Base-by-base conservation (phyloP, 805 yeast species). In the Blastobotrys attinorum region DNA sequence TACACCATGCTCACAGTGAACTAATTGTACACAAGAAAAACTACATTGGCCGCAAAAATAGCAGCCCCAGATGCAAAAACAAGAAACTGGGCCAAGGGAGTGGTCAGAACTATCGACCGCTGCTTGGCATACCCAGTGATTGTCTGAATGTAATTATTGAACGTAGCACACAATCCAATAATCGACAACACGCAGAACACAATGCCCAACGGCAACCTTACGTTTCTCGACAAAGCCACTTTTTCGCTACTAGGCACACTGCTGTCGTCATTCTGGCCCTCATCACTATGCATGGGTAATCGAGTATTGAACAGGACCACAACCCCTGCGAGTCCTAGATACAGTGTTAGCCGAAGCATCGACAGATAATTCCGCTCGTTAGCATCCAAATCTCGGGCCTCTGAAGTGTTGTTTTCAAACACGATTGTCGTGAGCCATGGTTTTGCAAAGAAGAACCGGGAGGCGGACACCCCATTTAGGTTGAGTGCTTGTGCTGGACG, bases 341-440 rank as follows among this genome's bases (percentile, higher is more conserved):
- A 43, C 22, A 58, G 23, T 2, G 60, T 46, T 22, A 50, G 27
- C 11, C 53, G 44, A 8, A 54, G 21, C 37, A 50, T 45, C 2
- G 57, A 39, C 34, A 60, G 48, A 36, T 52, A 57, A 44, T 58
- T 61, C 29, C 63, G 54, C 47, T 61, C 65, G 33, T 46, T 47
- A 7, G 59, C 62, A 20, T 52, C 51, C 39, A 58, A 42, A 45
- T 61, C 65, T 25, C 65, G 51, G 6, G 64, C 63, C 46, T 61
- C 60, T 4, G 63, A 47, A 7, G 55, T 52, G 11, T 40, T 31
- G 45, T 61, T 61, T 15, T 53, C 57, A 39, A 58, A 51, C 7
- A 38, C n/a, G 10, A 60, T 39, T 11, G 44, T 50, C 11, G 51
- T 22, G 16, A 37, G 10, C 10, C 43, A 29, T 8, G 61, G 56